Conservation (phyloP, 768 basidiomycete species). For the Russula compacta region DNA sequence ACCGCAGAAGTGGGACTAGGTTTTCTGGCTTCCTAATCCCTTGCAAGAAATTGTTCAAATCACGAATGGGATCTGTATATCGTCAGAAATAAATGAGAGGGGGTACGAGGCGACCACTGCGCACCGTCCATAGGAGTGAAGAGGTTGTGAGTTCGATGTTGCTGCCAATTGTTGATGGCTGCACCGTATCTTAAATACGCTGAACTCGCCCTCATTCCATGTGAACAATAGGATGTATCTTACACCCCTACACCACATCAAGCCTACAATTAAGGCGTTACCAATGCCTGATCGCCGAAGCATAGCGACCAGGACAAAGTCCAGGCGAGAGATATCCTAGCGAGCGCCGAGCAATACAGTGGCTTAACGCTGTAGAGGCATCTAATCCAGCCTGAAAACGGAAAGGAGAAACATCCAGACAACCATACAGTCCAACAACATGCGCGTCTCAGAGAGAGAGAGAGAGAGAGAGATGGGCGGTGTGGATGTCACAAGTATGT, state of each 20-base stretch:
- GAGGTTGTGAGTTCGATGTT: background rate
- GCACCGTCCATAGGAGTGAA: background rate
- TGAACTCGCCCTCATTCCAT: background rate
- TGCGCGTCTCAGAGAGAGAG: background rate
- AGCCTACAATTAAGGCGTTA: background rate
- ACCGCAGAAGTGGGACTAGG: background rate
- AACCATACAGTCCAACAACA: background rate
- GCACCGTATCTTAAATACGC: background rate
- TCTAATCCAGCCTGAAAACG: background rate
- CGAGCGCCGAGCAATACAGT: background rate
- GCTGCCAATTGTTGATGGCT: background rate
- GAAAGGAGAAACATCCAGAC: background rate
- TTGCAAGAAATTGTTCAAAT: constrained; percentile 9
- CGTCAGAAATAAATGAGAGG: background rate
- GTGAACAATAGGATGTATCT: background rate
- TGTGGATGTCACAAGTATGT: background rate
- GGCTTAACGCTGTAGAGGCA: background rate
- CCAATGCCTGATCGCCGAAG: background rate
- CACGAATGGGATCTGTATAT: background rate
- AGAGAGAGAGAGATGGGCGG: background rate
- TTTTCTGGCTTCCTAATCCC: background rate
- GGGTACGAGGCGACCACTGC: background rate
- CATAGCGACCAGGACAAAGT: background rate
- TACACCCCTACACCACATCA: constrained; percentile 6
- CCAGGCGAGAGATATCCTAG: background rate